Base-by-base conservation (phyloP, 78 protist genomes). In the Capsaspora owczarzaki region DNA sequence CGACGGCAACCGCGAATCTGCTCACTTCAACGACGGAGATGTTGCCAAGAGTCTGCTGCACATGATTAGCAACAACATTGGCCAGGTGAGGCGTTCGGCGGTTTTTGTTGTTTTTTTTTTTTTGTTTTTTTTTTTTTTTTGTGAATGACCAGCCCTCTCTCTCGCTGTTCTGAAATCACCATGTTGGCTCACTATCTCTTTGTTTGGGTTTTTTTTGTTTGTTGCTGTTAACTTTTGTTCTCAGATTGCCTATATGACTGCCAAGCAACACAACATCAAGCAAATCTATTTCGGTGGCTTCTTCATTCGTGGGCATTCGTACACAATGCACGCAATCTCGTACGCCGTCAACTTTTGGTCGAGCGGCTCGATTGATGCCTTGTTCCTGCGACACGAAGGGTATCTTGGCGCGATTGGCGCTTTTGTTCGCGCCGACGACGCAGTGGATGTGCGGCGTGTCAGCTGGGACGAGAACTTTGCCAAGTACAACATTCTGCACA, bases 31-130 rank as follows among this genome's bases (percentile, higher is more conserved):
- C 43, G 31, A 40, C 40, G 43, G 19, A 6, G 92, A 92, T 46
- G 35, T 85, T 2, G 89, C 88, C 56, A 83, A 84, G 81, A 35
- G 76, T 4, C 60, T 85, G 61, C 83, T 95, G 63, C 79, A 82
- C 49, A 89, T 94, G 95, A 85, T 95, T 23, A 61, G 91, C 31
- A 92, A 91, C 83, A 95, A 95, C 75, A 83, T 95, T 1, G 96
- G 91, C 44, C 98, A 95, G 85, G 60, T 95, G 27, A 74, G 93
- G 12, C 80, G 46, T 4, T 14, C 31, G 27, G 69, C 38, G 19
- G 12, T 6, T 56, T 16, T 12, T 16, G 10, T 25, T 56, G 66
- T 56, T 1, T 46, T 4, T 60, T 29, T 76, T 1, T 33, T 19
- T 76, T 6, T 56, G 71, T 41, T 38, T 5, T 10, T 4, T 0